phyloP scores from a whole-genome alignment of 177 flowering plant genomes.

The Telopea speciosissima region DNA sequence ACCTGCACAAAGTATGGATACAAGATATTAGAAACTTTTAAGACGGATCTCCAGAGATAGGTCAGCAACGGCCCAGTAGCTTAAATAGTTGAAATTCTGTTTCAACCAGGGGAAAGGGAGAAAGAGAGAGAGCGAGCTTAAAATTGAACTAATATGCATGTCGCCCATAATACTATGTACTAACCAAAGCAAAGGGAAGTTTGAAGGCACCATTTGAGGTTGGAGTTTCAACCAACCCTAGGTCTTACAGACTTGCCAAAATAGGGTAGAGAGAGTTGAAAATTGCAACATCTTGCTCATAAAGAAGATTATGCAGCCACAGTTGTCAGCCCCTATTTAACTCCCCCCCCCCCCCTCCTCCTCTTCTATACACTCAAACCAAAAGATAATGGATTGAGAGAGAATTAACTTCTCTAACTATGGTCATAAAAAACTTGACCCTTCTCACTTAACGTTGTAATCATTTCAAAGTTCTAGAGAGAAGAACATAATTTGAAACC shows the following conservation, averaged over 20 bases:
- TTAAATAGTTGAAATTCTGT: neutral
- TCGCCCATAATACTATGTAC: too few relatives aligned
- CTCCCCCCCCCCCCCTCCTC: too few relatives aligned
- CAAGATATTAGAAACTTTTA: neutral
- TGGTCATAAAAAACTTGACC: neutral
- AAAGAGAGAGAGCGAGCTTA: neutral
- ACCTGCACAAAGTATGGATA: constrained; percentile 42
- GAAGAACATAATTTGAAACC: too few relatives aligned
- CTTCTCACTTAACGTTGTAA: neutral
- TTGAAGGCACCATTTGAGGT: neutral
- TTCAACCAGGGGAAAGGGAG: neutral
- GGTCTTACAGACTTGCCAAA: neutral
- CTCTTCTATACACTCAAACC: too few relatives aligned
- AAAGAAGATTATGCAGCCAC: too few relatives aligned
- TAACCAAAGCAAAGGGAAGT: neutral
- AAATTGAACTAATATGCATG: too few relatives aligned
- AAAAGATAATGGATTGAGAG: neutral
- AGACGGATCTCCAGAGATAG: neutral
- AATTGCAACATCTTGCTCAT: too few relatives aligned
- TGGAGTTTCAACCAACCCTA: neutral
- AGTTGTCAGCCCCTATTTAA: too few relatives aligned
- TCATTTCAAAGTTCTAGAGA: too few relatives aligned
- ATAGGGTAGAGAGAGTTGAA: neutral
- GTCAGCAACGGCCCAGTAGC: neutral
- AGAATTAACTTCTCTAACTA: neutral